A percentile compares a stretch with the other conserved stretches of the same genome.
Conservation (phyloP, 2,329 filamentous ascomycete genomes). For the Botryotinia narcissicola region DNA sequence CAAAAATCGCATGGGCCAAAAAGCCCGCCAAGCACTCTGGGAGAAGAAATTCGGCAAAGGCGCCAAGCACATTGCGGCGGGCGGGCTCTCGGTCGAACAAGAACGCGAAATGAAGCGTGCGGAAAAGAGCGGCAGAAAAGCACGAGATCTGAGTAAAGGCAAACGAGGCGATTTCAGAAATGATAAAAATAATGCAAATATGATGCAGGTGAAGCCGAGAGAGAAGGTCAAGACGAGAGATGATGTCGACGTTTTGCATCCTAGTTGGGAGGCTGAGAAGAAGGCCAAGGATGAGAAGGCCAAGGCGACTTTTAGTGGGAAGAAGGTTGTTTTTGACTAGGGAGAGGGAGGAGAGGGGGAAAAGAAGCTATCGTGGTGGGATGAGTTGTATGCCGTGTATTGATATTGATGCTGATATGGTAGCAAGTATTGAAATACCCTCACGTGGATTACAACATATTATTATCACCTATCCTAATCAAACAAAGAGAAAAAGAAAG, state of each 20-base stretch:
- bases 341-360: neutral
- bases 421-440: neutral
- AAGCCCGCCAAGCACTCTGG: constrained; percentile 73
- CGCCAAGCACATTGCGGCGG: constrained; percentile 46
- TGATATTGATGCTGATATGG: neutral
- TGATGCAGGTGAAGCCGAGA: constrained; percentile 35
- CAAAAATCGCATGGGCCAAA: constrained; percentile 75
- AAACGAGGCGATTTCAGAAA: constrained; percentile 21
- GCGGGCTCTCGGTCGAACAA: constrained; percentile 19
- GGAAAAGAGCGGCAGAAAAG: constrained; percentile 41
- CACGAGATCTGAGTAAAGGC: constrained; percentile 10
- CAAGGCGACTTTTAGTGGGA: constrained; percentile 53
- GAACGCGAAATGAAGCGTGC: constrained; percentile 33
- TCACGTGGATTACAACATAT: neutral
- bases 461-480: neutral
- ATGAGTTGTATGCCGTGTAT: neutral
- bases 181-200: constrained; percentile 20
- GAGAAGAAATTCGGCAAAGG: constrained; percentile 75
- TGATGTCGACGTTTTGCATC: constrained; percentile 55
- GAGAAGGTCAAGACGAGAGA: constrained; percentile 43
- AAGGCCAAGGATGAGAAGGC: constrained; percentile 56
- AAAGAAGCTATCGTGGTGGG: too few relatives aligned
- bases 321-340: constrained; percentile 59
- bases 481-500: neutral
- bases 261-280: constrained; percentile 59